Base-by-base conservation (phyloP, 352 stramenopile genomes). In the Globisporangium mamillatum region DNA sequence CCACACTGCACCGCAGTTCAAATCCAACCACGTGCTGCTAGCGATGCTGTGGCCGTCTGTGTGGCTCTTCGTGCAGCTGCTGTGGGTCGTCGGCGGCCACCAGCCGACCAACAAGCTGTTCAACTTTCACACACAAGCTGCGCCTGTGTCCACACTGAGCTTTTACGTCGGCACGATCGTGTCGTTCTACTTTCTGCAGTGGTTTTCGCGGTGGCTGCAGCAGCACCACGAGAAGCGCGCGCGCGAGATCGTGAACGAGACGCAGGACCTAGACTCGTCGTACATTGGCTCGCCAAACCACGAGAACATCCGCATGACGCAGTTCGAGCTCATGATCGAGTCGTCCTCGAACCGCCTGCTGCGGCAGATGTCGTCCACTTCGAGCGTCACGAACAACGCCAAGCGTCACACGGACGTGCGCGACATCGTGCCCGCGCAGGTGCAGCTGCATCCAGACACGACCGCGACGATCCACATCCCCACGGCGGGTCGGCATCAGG, bases 21-120 rank as follows among this genome's bases (percentile, higher is more conserved):
- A 86, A 56, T 69, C 79, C 22, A 88, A 84, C 66, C 82, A 88
- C 71, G 80, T 90, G 34, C 77, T 87, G 48, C 52, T 89, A 27
- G 79, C 79, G 65, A 65, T 89, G 55, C 67, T 88, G n/a, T 89
- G 78, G 76, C 81, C 81, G 6, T 77, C 74, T 20, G 57, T 73
- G 24, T 90, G 79, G 79, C 72, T 90, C 60, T 77, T 85, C 20
- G 66, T 86, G 46, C 81, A 90, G 69, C 78, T 84, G 50, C 24
- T 83, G 24, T 90, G 81, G 81, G 71, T 90, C 66, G 59, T 86
- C 32, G 75, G 65, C 46, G 79, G 81, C 34, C 81, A 90, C 56
- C 79, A 90, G 38, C 81, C 79, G 2, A 80, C 68, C 64, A 85
- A 78, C 67, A 70, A 86, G 46, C 63, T 79, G 32, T 76, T 88